Base-by-base conservation (phyloP, 352 stramenopile genomes). In the Aphanomyces euteiches region DNA sequence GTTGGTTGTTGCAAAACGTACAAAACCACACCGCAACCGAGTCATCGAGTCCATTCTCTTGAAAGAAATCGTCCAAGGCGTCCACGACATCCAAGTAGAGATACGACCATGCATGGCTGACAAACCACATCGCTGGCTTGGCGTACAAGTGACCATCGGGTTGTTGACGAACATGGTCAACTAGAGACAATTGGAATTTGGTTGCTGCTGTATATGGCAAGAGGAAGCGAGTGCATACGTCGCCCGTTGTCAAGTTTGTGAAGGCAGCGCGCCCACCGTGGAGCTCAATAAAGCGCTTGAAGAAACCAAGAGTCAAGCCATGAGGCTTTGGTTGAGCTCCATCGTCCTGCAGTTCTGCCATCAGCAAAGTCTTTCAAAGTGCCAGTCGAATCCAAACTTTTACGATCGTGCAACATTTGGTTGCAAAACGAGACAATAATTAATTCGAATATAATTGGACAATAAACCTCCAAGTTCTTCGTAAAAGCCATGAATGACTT, bases 261-360 rank as follows among this genome's bases (percentile, higher is more conserved):
- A 67, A 67, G 15, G 59, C 59, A 7, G 2, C 5, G 5, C n/a
- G 6, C n/a, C 59, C 59, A 28, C 59, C 59, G 34, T 67, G 59
- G 12, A 6, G n/a, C 19, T 53, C 59, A 6, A 67, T 56, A 56
- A 67, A 67, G 39, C 37, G 59, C 15, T 57, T 37, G 39, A 67
- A 67, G 47, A 41, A 67, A 7, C 28, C 15, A 28, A 67, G 47
- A 15, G 43, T 67, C 28, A 67, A 28, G 19, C 37, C 59, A 12
- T 56, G 57, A 66, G 57, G 59, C n/a, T n/a, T n/a, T n/a, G n/a
- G n/a, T n/a, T n/a, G n/a, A n/a, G n/a, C n/a, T n/a, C n/a, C n/a
- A n/a, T n/a, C n/a, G n/a, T n/a, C n/a, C n/a, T n/a, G n/a, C n/a
- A n/a, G n/a, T n/a, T n/a, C n/a, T n/a, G n/a, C n/a, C n/a, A n/a